phyloP scores from a whole-genome alignment of 371 early-diverging fungal genomes.

The Mucor plumbeus region DNA sequence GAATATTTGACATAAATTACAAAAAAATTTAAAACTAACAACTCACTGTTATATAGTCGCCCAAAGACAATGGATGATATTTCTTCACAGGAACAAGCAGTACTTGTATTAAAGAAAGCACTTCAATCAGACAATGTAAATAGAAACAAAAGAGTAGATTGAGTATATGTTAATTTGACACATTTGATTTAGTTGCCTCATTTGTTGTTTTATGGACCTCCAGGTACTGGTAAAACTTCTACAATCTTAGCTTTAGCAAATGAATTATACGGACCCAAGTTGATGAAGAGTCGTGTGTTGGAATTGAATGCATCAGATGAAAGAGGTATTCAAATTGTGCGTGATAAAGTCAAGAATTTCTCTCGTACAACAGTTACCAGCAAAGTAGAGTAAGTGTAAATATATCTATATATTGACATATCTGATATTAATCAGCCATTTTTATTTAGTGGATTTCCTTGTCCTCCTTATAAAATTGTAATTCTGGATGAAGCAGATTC shows the following conservation, averaged over 20 bases:
- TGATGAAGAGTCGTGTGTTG: slow-evolving; percentile 81
- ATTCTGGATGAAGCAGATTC: slow-evolving; percentile 99
- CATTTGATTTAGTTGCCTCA: slow-evolving; percentile 84
- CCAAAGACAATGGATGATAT: slow-evolving; percentile 89
- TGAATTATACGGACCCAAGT: slow-evolving; percentile 87
- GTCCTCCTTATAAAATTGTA: slow-evolving; percentile 94
- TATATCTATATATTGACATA: not conserved
- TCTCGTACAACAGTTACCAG: slow-evolving; percentile 74
- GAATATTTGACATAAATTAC: not conserved
- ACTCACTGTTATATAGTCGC: slow-evolving; percentile 56
- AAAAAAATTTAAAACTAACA: too few relatives aligned
- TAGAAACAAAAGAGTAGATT: not conserved
- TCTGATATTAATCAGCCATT: not conserved
- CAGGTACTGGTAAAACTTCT: slow-evolving; percentile 99
- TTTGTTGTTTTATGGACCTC: slow-evolving; percentile 98
- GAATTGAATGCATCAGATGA: slow-evolving; percentile 99
- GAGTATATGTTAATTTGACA: not conserved
- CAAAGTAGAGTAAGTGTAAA: slow-evolving; percentile 16
- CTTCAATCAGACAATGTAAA: slow-evolving; percentile 83
- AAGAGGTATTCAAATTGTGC: slow-evolving; percentile 95
- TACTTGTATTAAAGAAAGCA: slow-evolving; percentile 84
- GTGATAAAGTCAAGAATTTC: slow-evolving; percentile 98
- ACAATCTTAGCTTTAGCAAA: slow-evolving; percentile 95
- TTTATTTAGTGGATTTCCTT: slow-evolving; percentile 46
- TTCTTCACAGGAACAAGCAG: slow-evolving; percentile 89